These are phyloP conservation scores for Kalmanozyma brasiliensis DNA, from an alignment of 1,284 basidiomycete species.

Conservation along the genomic window DNA sequence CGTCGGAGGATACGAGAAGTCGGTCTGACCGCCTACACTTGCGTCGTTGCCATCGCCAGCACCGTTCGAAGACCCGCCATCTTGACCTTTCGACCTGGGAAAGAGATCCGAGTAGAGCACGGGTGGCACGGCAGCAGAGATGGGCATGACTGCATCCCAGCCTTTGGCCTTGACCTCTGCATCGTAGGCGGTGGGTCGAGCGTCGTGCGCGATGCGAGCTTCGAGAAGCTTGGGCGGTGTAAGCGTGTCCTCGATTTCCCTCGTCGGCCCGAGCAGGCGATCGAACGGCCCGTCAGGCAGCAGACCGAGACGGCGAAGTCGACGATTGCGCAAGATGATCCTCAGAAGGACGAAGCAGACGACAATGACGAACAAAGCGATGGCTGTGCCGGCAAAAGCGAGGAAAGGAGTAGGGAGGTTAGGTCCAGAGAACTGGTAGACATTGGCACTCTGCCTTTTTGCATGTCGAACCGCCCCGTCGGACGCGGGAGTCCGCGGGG, in stretches of 20 bases:
- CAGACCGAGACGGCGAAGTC: conserved; percentile 56
- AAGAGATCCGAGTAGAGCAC: conserved; percentile 47
- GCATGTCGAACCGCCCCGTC: conserved; percentile 3
- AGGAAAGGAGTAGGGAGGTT: conserved; percentile 52
- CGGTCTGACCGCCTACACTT: conserved; percentile 4
- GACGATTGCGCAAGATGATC: conserved; percentile 60
- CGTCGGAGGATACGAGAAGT: conserved; percentile 34
- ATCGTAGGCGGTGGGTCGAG: conserved; percentile 27
- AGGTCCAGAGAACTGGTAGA: conserved; percentile 23
- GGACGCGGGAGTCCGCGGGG: not conserved
- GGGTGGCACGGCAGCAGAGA: conserved; percentile 53
- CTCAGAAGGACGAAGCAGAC: conserved; percentile 62
- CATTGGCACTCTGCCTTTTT: conserved; percentile 25
- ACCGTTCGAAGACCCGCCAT: not conserved
- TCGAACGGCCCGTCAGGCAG: conserved; percentile 52
- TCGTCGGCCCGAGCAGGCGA: conserved; percentile 43
- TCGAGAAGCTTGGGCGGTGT: conserved; percentile 59
- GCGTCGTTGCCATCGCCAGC: conserved; percentile 5
- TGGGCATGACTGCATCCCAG: conserved; percentile 58
- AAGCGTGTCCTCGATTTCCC: conserved; percentile 57
- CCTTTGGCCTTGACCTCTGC: conserved; percentile 45
- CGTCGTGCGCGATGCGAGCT: conserved; percentile 54
- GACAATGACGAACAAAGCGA: conserved; percentile 63
- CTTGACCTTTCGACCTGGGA: conserved; percentile 12
- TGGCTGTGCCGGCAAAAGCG: conserved; percentile 55